Conservation (phyloP, 2,329 filamentous ascomycete genomes). For the Monilinia fructigena region DNA sequence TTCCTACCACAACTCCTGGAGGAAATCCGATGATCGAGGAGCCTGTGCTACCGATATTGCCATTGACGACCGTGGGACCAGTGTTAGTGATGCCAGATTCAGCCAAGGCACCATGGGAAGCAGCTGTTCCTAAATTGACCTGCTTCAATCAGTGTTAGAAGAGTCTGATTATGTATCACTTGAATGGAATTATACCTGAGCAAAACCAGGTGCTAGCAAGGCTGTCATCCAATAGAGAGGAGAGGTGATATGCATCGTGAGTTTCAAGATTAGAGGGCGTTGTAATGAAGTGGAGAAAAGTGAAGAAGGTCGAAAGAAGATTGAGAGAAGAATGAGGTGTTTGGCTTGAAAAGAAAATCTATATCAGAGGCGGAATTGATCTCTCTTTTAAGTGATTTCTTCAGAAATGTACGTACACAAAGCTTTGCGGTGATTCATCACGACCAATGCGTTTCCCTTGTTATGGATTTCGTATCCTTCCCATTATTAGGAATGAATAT, state of each 20-base stretch:
- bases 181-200: not conserved
- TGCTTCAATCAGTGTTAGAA: not conserved
- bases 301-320: not conserved
- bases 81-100: slow-evolving; percentile 26
- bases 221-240: slow-evolving; percentile 8
- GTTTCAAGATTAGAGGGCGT: not conserved
- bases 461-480: too few species aligned
- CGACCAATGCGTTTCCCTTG: not conserved
- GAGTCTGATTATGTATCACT: not conserved
- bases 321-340: not conserved
- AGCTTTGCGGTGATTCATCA: not conserved
- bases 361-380: not conserved
- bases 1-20: slow-evolving; percentile 24
- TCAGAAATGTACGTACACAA: not conserved
- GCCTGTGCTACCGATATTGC: slow-evolving; percentile 27
- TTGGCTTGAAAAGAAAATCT: not conserved
- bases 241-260: slow-evolving; percentile 8
- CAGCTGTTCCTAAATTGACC: slow-evolving; percentile 30
- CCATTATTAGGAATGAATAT: too few species aligned
- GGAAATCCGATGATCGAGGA: slow-evolving; percentile 30
- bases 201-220: slow-evolving; percentile 1
- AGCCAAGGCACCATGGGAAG: slow-evolving; percentile 25
- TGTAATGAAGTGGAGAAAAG: not conserved
- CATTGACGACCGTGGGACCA: slow-evolving; percentile 26
- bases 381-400: not conserved